A percentile compares a stretch with the other conserved stretches of the same genome.
phyloP scores from a whole-genome alignment of 208 protist genomes.

The Endotrypanum monterogeii region DNA sequence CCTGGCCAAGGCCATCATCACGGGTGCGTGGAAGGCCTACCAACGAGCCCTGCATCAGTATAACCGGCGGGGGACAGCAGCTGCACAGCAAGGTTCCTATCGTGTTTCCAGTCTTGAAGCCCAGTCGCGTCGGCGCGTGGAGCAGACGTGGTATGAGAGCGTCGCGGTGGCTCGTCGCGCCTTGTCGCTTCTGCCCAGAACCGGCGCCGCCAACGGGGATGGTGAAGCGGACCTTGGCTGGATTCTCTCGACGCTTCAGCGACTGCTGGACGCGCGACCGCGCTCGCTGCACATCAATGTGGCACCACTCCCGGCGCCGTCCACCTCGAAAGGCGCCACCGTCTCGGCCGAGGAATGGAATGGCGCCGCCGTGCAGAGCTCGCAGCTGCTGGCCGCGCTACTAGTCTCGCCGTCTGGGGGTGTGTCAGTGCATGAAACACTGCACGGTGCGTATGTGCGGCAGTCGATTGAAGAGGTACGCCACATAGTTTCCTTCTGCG shows the following conservation, averaged over 20 bases:
- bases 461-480: constrained; percentile 8
- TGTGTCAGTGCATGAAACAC: not conserved
- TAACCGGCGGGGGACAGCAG: not conserved
- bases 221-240: not conserved
- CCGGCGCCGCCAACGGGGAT: not conserved
- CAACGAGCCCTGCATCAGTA: constrained; percentile 17
- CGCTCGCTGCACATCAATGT: not conserved
- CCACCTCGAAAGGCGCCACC: not conserved
- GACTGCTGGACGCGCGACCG: constrained; percentile 18
- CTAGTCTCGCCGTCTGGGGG: not conserved
- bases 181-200: constrained; percentile 16
- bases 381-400: constrained; percentile 4
- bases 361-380: constrained; percentile 6
- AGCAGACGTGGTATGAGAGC: constrained; percentile 21
- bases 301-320: not conserved
- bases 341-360: not conserved
- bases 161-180: constrained; percentile 20
- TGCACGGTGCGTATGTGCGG: not conserved
- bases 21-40: constrained; percentile 25
- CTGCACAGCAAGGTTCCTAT: not conserved
- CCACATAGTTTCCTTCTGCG: constrained; percentile 21
- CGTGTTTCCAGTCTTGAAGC: not conserved
- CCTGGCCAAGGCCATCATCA: constrained; percentile 28
- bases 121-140: not conserved
- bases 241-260: not conserved